A percentile compares a stretch with the other conserved stretches of the same genome.
These are phyloP conservation scores for Globisporangium sylvaticum DNA, from an alignment of 352 stramenopile genomes.

Conservation along the genomic window DNA sequence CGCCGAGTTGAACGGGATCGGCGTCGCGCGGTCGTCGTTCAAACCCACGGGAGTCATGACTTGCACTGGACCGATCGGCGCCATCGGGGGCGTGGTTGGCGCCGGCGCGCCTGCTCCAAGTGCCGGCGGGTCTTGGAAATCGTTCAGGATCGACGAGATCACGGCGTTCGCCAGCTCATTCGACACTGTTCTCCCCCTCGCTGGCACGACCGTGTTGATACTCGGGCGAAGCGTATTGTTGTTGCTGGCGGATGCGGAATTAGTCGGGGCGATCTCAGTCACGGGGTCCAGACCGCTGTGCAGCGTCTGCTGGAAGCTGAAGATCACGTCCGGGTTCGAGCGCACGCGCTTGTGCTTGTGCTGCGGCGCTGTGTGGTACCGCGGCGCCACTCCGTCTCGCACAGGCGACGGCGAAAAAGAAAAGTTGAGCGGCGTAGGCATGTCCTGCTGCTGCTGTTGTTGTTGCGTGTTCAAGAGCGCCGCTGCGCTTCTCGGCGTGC, in stretches of 20 bases:
- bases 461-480: neutral
- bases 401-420: constrained; percentile 4
- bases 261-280: neutral
- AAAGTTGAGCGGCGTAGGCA: constrained; percentile 34
- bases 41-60: constrained; percentile 20
- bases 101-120: neutral
- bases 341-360: constrained; percentile 60
- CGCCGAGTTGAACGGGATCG: constrained; percentile 22
- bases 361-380: constrained; percentile 42
- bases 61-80: constrained; percentile 28
- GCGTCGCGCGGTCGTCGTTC: constrained; percentile 1
- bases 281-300: constrained; percentile 3
- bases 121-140: constrained; percentile 18
- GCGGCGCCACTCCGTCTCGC: constrained; percentile 3
- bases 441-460: constrained; percentile 27
- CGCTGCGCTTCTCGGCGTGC: constrained; percentile 20
- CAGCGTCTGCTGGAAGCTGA: constrained; percentile 24
- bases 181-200: constrained; percentile 3
- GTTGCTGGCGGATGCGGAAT: neutral
- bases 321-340: constrained; percentile 55
- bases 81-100: neutral
- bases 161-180: constrained; percentile 17
- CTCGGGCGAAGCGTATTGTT: constrained; percentile 4
- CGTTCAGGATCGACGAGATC: constrained; percentile 23
- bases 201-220: constrained; percentile 2